Evolutionary conservation across 129 eudicot genomes (phyloP).

Genomic region (Logfia minima): DNA sequence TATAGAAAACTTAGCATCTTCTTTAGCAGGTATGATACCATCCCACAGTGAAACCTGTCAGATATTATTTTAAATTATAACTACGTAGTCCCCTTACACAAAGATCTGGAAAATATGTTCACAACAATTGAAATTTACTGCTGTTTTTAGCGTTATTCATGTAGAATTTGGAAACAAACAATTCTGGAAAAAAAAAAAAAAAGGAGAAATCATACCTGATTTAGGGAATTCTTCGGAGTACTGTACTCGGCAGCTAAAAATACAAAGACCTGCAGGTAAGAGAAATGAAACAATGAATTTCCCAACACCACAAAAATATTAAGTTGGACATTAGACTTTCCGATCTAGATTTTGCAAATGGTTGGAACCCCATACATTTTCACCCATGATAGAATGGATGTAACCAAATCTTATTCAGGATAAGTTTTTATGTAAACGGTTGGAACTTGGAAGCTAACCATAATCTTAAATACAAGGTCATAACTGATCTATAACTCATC

Average conservation of each 20-base stretch:
- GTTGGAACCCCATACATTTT: not conserved
- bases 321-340: not conserved
- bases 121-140: not conserved
- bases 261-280: slow-evolving; percentile 74
- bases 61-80: not conserved
- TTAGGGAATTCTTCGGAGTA: slow-evolving; percentile 73
- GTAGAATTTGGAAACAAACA: not conserved
- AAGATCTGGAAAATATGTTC: not conserved
- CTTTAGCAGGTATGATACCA: slow-evolving; percentile 67
- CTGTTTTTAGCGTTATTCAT: not conserved
- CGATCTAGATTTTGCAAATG: not conserved
- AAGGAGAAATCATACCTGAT: slow-evolving; percentile 54
- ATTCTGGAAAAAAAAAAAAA: not conserved
- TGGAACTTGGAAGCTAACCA: slow-evolving; percentile 13
- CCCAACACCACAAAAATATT: not conserved
- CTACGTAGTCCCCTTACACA: not conserved
- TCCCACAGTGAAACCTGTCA: slow-evolving; percentile 88
- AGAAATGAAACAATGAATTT: slow-evolving; percentile 1
- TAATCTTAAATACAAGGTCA: not conserved
- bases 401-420: not conserved
- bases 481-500: not conserved
- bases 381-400: not conserved
- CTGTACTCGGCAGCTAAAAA: slow-evolving; percentile 98
- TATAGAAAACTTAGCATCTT: slow-evolving; percentile 63
- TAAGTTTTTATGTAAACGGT: not conserved